Conservation (phyloP, 805 yeast species). For the Lachancea waltii region DNA sequence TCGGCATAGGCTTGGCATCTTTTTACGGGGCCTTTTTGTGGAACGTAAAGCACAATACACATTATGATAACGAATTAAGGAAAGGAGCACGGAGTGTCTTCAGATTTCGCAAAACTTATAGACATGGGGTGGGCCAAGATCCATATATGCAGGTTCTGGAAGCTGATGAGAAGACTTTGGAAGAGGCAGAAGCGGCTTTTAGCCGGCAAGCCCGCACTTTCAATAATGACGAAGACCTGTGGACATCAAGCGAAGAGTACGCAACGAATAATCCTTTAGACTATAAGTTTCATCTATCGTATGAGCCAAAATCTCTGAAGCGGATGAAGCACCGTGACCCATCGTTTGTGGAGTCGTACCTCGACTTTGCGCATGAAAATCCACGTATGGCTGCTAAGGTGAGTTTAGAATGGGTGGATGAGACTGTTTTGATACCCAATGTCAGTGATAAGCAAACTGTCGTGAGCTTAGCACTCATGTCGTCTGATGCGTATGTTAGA, state of each 20-base stretch:
- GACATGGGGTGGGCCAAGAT: slow-evolving; percentile 1
- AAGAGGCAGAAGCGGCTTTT: slow-evolving; percentile 16
- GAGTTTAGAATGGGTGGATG: slow-evolving; percentile 60
- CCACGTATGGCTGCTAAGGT: slow-evolving; percentile 28
- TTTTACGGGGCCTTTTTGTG: neutral
- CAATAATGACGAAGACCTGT: slow-evolving; percentile 12
- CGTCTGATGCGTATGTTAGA: slow-evolving; percentile 85
- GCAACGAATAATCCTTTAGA: slow-evolving; percentile 21
- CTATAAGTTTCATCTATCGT: slow-evolving; percentile 15
- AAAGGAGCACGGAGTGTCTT: slow-evolving; percentile 8
- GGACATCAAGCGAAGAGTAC: slow-evolving; percentile 18
- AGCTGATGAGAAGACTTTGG: slow-evolving; percentile 14
- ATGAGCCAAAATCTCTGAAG: slow-evolving; percentile 18
- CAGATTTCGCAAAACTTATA: slow-evolving; percentile 18
- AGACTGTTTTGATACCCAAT: slow-evolving; percentile 57
- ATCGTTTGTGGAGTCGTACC: slow-evolving; percentile 57
- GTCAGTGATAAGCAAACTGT: slow-evolving; percentile 68
- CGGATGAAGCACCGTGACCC: slow-evolving; percentile 48
- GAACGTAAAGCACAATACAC: neutral
- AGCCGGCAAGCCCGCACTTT: slow-evolving; percentile 5
- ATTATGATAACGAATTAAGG: too few species aligned
- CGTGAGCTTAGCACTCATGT: slow-evolving; percentile 70
- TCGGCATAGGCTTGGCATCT: neutral
- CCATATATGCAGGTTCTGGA: slow-evolving; percentile 17
- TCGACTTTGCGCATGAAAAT: slow-evolving; percentile 47